phyloP scores from a whole-genome alignment of 768 basidiomycete genomes.

The Podaxis sp. region DNA sequence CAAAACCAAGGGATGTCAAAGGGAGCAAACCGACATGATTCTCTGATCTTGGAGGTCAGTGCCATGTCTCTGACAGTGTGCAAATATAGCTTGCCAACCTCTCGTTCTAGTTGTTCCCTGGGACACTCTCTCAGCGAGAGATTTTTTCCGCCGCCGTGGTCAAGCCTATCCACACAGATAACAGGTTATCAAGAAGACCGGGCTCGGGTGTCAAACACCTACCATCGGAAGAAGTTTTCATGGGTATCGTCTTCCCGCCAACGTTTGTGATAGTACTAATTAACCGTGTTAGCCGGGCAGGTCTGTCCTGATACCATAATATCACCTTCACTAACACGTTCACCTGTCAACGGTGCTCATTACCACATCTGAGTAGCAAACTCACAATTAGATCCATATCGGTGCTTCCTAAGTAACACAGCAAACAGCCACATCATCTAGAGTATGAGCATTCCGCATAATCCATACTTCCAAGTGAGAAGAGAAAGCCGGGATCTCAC shows the following conservation, averaged over 20 bases:
- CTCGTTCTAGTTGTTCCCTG: conserved; percentile 54
- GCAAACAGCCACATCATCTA: not conserved
- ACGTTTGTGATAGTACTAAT: conserved; percentile 51
- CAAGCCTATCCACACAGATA: conserved; percentile 40
- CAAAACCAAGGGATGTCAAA: not conserved
- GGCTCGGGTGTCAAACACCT: not conserved
- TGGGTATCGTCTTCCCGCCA: conserved; percentile 57
- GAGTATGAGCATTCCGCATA: not conserved
- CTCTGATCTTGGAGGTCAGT: conserved; percentile 23
- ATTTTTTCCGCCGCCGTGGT: conserved; percentile 53
- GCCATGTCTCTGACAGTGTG: not conserved
- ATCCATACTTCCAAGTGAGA: not conserved
- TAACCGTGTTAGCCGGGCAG: not conserved
- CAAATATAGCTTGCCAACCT: conserved; percentile 28
- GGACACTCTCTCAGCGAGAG: conserved; percentile 56
- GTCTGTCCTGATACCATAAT: not conserved
- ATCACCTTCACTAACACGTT: conserved; percentile 38
- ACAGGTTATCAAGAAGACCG: not conserved
- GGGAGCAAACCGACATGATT: conserved; percentile 33
- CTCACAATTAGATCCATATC: conserved; percentile 60
- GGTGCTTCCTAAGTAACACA: conserved; percentile 41
- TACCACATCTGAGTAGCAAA: conserved; percentile 6
- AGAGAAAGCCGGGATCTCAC: conserved; percentile 23
- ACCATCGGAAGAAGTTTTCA: conserved; percentile 70
- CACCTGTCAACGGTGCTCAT: not conserved